Evolutionary conservation across 305 asterid genomes (phyloP), one percentile per base, ranked within the genome.

Genomic region (Fraxinus platypoda): DNA sequence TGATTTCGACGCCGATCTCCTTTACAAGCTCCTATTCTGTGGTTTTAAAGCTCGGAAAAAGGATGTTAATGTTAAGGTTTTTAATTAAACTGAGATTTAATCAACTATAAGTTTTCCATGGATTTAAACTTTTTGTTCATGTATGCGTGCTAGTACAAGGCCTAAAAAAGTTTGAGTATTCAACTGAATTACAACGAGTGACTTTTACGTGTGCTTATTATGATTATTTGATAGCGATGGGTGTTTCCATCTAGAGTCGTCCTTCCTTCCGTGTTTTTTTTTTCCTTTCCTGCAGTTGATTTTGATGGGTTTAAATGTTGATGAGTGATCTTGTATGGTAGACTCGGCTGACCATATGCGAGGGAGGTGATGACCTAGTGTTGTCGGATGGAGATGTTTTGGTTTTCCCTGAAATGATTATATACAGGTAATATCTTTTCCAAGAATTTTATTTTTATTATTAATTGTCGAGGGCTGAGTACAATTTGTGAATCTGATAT

Each of bases 311-410:
- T 21, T 70, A 66, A 25, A 33, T 81, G 43, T 84, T 78, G 46
- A 81, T 83, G 81, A 26, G 8, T 82, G 84, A 66, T 77, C 80
- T 78, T 75, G 49, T 82, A 75, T 79, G 78, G 88, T 83, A 94
- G 99, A 87, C 97, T 88, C 93, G 95, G 23, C 78, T 94, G 91
- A 94, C 98, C 25, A 86, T 96, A 19, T 92, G 95, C 77, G 98
- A 92, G 87, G 93, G 90, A 76, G 85, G 86, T 15, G 90, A 86
- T 78, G 97, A 85, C 68, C 59, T 86, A 83, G 89, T 82, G 76
- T 80, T 94, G 79, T 84, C 89, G 3, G 97, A 92, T 86, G 98
- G 98, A 83, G 99, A 94, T 88, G 93, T 93, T 83, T 76, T 96
- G 75, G 37, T 92, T 84, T 96, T 96, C 83, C 99, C 99, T 13